Percentiles rank a stretch among this genome's conserved stretches.
phyloP scores from a whole-genome alignment of 2,329 filamentous ascomycete species.

The Diaporthe citri region DNA sequence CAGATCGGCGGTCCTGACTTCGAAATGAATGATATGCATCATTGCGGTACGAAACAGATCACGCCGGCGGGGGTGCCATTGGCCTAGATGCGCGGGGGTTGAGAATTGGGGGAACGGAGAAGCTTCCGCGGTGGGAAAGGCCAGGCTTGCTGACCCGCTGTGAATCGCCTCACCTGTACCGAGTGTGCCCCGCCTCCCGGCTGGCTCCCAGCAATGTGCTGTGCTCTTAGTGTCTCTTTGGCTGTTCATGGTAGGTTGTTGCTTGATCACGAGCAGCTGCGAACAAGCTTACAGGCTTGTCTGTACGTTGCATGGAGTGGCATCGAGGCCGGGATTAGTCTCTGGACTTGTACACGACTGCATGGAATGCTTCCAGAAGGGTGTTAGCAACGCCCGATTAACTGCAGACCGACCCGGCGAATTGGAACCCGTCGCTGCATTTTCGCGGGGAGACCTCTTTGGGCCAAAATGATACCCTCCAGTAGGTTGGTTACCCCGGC shows the following conservation, averaged over 20 bases:
- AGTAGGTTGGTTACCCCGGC: background rate
- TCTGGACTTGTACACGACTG: background rate
- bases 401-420: constrained; percentile 23
- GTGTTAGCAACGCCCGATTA: constrained; percentile 10
- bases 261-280: background rate
- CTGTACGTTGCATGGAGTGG: background rate
- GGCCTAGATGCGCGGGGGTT: background rate
- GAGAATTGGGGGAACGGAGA: constrained; percentile 3
- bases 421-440: constrained; percentile 15
- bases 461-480: background rate
- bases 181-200: background rate
- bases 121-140: constrained; percentile 32
- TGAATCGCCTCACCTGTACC: constrained; percentile 11
- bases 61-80: background rate
- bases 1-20: background rate
- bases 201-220: background rate
- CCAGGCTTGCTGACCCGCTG: background rate
- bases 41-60: background rate
- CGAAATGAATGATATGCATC: constrained; percentile 2
- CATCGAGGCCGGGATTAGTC: background rate
- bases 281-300: background rate
- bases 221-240: background rate
- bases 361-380: constrained; percentile 26
- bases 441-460: constrained; percentile 9
- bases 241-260: background rate